Evolutionary conservation across 352 stramenopile species (phyloP), one percentile per base, ranked within the genome.

Genomic region (Halophytophthora polymorphica): DNA sequence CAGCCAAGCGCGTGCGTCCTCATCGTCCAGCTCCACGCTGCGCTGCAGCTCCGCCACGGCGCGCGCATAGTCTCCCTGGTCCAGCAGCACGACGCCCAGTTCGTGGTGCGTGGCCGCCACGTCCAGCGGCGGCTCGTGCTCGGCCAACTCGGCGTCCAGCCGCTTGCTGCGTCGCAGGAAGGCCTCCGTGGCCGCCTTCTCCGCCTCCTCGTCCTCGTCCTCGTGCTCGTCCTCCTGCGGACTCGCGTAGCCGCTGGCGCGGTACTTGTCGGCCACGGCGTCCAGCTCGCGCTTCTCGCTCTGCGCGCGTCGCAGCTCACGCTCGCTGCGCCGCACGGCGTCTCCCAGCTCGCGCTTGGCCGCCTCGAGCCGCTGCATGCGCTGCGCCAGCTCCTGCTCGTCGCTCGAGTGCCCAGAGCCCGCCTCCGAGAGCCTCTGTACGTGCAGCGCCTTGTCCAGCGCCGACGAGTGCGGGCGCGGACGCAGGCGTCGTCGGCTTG

Each of bases 21-120:
- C 40, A 7, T 47, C 21, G 22, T 84, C 53, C 6, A 87, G 42
- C 14, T 68, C 53, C 11, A 85, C 46, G 6, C 70, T 70, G 17
- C 69, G 67, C 31, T 77, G 65, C 19, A 89, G 66, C 39, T 73
- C 71, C 2, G 51, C 28, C 2, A 60, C 63, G 4, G 78, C 78
- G 11, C 48, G 51, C 0, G 18, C 51, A 49, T 73, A 85, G 38
- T 83, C 68, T 18, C 62, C 63, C 51, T 80, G 75, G 19, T 62
- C 49, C 5, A 89, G 36, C 14, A 87, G 42, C 3, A 70, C 58
- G 17, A 78, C 58, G 2, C 78, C 78, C 2, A 89, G 50, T 19
- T 86, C 67, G 17, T 77, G 62, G 28, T 84, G 73, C 0, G 73
- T 87, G 2, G 38, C 50, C 6, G 75, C 73, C 4, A 81, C 39